Base-by-base conservation (phyloP, 495 filamentous ascomycete species). In the Mycothermus thermophilus region DNA sequence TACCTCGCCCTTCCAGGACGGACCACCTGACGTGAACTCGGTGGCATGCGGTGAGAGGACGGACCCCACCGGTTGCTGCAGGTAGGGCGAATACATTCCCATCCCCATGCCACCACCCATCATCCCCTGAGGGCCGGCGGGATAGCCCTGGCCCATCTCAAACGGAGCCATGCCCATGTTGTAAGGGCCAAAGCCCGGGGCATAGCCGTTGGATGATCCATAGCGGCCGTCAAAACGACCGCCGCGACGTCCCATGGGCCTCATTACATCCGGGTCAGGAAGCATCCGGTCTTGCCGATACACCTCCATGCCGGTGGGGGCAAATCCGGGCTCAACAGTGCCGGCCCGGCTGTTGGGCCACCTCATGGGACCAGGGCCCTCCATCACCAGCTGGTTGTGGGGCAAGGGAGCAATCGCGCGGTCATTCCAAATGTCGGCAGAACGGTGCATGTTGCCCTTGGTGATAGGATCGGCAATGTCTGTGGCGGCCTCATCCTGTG, bases 11-110 rank as follows among this genome's bases (percentile, higher is more conserved):
- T 71, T 74, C 61, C 59, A 74, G 17, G 51, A 50, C 13, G 42
- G 44, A 34, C 46, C 43, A 7, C 55, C 35, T 8, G 66, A 68
- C 29, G 73, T 78, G 46, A 94, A 94, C 50, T 93, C 85, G 14
- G 71, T 71, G 18, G 86, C 85, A 32, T 82, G 77, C 3, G 88
- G 82, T 11, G 87, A 93, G 13, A 96, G 72, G 4, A 81, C 69
- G 18, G 84, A 83, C 23, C 84, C 79, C 43, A 81, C 74, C 21
- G 82, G 71, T 27, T 72, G 75, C 42, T 79, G 71, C 36, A 75
- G 75, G 54, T 83, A 92, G 17, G 67, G 42, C 57, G 65, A 55
- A 50, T 74, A 77, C 37, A 71, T 41, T 25, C 66, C 68, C 38
- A 71, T 56, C 46, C 43, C 51, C 50, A 47, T 45, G 32, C 42